These are phyloP conservation scores for Solanum pimpinellifolium DNA, from an alignment of 257 asterid species.

Conservation along the genomic window DNA sequence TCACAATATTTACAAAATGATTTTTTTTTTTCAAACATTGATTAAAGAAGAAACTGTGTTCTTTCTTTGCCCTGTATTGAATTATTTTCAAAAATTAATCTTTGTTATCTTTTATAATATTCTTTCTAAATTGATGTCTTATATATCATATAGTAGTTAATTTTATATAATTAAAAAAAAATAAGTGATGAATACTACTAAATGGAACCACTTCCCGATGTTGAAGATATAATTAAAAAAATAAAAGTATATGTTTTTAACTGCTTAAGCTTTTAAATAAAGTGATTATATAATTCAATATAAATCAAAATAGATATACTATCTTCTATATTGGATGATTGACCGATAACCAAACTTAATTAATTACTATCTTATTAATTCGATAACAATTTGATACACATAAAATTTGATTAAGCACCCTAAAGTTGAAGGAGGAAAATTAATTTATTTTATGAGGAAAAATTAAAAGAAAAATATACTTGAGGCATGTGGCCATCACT, in stretches of 20 bases:
- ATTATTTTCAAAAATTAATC: neutral
- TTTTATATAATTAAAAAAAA: neutral
- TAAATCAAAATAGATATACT: neutral
- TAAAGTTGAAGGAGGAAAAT: neutral
- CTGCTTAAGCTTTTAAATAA: neutral
- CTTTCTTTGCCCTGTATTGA: neutral
- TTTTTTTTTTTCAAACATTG: neutral
- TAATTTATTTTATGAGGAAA: neutral
- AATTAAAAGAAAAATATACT: neutral
- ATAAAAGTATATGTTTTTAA: fast-evolving
- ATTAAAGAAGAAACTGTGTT: neutral
- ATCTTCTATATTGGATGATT: no score
- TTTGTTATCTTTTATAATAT: neutral
- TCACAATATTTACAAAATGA: neutral
- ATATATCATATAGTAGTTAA: neutral
- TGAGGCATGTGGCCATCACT: neutral
- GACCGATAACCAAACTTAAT: neutral
- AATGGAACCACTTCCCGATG: neutral
- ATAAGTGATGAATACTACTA: neutral
- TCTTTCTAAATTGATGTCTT: neutral
- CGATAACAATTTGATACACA: neutral
- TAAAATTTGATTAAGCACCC: neutral
- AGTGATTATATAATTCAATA: neutral
- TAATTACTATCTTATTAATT: neutral
- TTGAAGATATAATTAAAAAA: neutral